These are phyloP conservation scores for Fimicolochytrium jonesii DNA, from an alignment of 192 early-diverging fungal genomes.

Conservation along the genomic window DNA sequence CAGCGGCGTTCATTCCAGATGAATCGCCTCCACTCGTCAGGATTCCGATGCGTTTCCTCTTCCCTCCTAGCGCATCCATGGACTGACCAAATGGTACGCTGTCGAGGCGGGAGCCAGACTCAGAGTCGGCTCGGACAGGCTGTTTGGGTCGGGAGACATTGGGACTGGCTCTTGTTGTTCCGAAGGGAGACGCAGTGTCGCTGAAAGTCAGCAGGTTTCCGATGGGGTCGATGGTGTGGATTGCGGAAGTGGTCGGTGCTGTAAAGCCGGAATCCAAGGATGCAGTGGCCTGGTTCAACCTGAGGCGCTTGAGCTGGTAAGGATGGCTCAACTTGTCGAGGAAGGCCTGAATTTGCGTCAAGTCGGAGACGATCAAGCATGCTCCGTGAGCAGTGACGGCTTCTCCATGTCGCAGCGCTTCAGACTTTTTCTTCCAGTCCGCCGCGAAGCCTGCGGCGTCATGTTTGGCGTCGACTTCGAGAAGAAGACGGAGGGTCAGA, in stretches of 20 bases:
- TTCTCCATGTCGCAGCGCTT: no score
- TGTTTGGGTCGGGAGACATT: no score
- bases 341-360: no score
- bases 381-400: no score
- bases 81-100: no score
- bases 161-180: constrained; percentile 35
- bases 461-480: constrained; percentile 5
- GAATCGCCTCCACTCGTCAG: constrained; percentile 94
- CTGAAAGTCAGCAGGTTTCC: constrained; percentile 77
- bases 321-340: constrained; percentile 18
- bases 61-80: no score
- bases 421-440: no score
- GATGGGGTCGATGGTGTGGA: constrained; percentile 68
- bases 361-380: no score
- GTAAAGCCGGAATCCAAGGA: not conserved
- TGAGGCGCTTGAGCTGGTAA: not conserved
- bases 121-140: no score
- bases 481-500: constrained; percentile 10
- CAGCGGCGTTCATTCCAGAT: constrained; percentile 97
- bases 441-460: not conserved
- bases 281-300: not conserved
- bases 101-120: no score
- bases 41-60: constrained; percentile 82
- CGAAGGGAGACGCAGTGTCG: constrained; percentile 49
- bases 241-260: constrained; percentile 7